These are phyloP conservation scores for Irpex lacteus DNA, from an alignment of 1,284 basidiomycete genomes.

Conservation along the genomic window DNA sequence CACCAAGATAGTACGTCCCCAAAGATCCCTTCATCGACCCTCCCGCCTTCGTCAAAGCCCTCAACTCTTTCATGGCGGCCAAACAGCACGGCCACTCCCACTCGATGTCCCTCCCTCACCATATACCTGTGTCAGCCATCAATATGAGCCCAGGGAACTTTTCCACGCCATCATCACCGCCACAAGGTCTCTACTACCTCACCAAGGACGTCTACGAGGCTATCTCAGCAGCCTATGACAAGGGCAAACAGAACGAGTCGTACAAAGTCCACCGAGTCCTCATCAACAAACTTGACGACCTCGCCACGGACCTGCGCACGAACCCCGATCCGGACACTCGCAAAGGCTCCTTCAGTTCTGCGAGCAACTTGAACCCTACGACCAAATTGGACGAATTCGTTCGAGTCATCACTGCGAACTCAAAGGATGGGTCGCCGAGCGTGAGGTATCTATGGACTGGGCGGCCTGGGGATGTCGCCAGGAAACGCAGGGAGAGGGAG, in stretches of 20 bases:
- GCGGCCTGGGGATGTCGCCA: conserved; percentile 28
- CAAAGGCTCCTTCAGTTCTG: conserved; percentile 19
- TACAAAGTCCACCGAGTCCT: conserved; percentile 63
- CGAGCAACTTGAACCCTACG: conserved; percentile 42
- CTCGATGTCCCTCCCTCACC: conserved; percentile 19
- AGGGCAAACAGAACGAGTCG: conserved; percentile 46
- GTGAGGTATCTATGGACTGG: conserved; percentile 41
- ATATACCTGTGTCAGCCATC: conserved; percentile 15
- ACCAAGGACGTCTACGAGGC: conserved; percentile 46
- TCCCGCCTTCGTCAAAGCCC: conserved; percentile 39
- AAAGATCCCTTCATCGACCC: conserved; percentile 78
- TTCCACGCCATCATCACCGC: conserved; percentile 6
- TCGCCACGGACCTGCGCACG: conserved; percentile 35
- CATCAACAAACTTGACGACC: conserved; percentile 47
- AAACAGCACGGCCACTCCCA: conserved; percentile 20
- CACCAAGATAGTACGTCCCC: conserved; percentile 43
- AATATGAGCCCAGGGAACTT: conserved; percentile 18
- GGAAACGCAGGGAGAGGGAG: conserved; percentile 32
- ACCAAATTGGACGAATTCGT: conserved; percentile 40
- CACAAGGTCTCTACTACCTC: conserved; percentile 30
- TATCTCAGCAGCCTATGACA: conserved; percentile 51
- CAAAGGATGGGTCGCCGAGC: conserved; percentile 35
- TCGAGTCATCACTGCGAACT: conserved; percentile 26
- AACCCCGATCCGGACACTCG: conserved; percentile 14
- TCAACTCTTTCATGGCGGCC: conserved; percentile 23